Evolutionary conservation across 768 basidiomycete species (phyloP).

Genomic region (Tulasnella sp.): DNA sequence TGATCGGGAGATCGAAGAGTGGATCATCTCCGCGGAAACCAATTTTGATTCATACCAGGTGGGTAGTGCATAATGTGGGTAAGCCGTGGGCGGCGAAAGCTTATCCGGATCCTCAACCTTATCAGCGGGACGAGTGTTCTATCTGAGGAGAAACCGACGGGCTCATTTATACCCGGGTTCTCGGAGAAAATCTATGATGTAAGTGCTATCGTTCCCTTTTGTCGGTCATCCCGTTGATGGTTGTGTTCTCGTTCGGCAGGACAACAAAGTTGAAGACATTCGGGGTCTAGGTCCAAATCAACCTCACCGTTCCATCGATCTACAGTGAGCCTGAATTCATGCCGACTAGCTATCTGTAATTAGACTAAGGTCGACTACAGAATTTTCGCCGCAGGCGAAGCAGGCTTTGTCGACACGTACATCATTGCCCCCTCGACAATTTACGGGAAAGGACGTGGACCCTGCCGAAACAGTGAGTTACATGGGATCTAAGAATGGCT

Average conservation of each 20-base stretch:
- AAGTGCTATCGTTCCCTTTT: background rate
- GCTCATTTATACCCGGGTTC: slow-evolving; percentile 36
- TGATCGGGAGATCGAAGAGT: slow-evolving; percentile 12
- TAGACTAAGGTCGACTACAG: slow-evolving; percentile 1
- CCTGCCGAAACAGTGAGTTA: slow-evolving; percentile 26
- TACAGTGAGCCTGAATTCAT: slow-evolving; percentile 36
- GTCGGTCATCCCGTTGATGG: background rate
- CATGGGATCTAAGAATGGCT: too few relatives aligned
- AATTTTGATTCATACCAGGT: slow-evolving; percentile 37
- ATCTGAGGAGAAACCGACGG: slow-evolving; percentile 36
- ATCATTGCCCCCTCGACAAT: slow-evolving; percentile 36
- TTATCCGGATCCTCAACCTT: background rate
- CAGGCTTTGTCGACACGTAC: slow-evolving; percentile 34
- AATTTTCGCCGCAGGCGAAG: slow-evolving; percentile 34
- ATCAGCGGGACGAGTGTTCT: slow-evolving; percentile 37
- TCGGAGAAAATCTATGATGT: slow-evolving; percentile 41
- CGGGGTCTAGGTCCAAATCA: slow-evolving; percentile 36
- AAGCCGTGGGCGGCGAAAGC: background rate
- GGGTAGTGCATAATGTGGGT: background rate
- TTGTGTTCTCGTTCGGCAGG: slow-evolving; percentile 30
- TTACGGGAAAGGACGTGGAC: slow-evolving; percentile 33
- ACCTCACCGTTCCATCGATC: slow-evolving; percentile 41
- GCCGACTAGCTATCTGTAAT: background rate
- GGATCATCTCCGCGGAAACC: slow-evolving; percentile 33
- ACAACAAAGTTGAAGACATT: slow-evolving; percentile 41